phyloP scores from a whole-genome alignment of 768 basidiomycete genomes.

The Glaciozyma antarctica region DNA sequence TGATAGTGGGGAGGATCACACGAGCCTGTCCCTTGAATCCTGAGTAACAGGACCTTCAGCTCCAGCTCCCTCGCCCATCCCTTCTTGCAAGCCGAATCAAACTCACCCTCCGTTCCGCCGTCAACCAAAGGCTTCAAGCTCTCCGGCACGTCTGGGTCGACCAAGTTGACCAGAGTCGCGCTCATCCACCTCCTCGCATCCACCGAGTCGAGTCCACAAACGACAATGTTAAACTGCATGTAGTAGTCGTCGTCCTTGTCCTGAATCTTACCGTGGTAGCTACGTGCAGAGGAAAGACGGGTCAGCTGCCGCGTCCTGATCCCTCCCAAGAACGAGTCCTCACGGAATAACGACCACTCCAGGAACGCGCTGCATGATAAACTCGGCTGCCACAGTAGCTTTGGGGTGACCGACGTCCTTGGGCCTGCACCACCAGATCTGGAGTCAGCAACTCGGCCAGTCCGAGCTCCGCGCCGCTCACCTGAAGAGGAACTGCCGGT shows the following conservation, averaged over 20 bases:
- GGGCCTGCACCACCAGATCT: constrained; percentile 44
- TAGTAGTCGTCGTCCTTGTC: constrained; percentile 94
- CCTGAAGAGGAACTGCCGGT: constrained; percentile 97
- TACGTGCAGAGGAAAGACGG: constrained; percentile 37
- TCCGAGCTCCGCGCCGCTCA: constrained; percentile 35
- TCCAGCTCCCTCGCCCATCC: not conserved
- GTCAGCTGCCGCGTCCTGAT: not conserved
- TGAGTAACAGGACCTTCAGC: constrained; percentile 39
- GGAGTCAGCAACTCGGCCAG: not conserved
- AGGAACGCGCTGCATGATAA: constrained; percentile 90
- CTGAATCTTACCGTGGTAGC: constrained; percentile 95
- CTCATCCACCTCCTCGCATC: constrained; percentile 99
- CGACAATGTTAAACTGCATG: constrained; percentile 90
- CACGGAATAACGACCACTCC: constrained; percentile 96
- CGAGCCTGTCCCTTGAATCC: constrained; percentile 98
- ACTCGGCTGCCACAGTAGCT: constrained; percentile 86
- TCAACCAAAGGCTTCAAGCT: constrained; percentile 94
- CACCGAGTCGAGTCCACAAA: constrained; percentile 94
- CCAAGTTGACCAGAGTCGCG: constrained; percentile 87
- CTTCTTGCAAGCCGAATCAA: too few relatives aligned
- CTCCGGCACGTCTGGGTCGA: constrained; percentile 85
- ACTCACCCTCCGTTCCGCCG: constrained; percentile 88
- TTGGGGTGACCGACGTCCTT: constrained; percentile 92
- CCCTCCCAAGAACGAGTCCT: constrained; percentile 38
- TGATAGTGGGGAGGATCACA: constrained; percentile 87